phyloP scores from a whole-genome alignment of 768 basidiomycete species.

The Tricholoma sp. region DNA sequence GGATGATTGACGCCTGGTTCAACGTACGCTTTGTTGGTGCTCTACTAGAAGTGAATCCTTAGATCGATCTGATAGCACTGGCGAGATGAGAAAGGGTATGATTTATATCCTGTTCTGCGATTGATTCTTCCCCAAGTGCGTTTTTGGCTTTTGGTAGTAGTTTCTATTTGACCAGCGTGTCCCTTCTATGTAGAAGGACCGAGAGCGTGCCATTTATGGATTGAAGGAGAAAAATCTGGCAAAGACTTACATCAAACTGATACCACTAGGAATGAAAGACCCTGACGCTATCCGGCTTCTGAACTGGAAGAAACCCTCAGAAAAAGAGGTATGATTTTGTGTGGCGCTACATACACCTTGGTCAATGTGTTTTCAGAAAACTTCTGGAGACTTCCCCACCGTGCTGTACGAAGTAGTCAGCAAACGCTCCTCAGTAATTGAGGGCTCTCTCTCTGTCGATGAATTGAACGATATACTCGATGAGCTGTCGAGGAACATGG shows the following conservation, averaged over 20 bases:
- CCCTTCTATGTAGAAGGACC: conserved; percentile 67
- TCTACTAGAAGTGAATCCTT: conserved; percentile 2
- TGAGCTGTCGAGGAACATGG: conserved; percentile 63
- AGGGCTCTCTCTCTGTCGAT: conserved; percentile 73
- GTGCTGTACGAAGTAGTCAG: conserved; percentile 84
- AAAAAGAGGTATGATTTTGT: conserved; percentile 42
- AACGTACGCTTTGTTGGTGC: conserved; percentile 45
- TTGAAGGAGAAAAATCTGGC: conserved; percentile 94
- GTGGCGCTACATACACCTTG: neutral
- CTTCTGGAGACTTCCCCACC: conserved; percentile 83
- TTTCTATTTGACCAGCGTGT: neutral
- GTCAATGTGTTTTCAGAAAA: conserved; percentile 36
- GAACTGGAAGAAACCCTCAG: conserved; percentile 87
- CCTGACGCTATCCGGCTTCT: conserved; percentile 77
- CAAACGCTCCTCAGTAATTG: conserved; percentile 76
- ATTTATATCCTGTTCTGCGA: conserved; percentile 86
- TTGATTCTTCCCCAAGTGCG: conserved; percentile 84
- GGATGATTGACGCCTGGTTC: conserved; percentile 74
- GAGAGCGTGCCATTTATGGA: conserved; percentile 88
- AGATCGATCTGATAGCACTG: conserved; percentile 53
- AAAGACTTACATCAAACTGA: conserved; percentile 86
- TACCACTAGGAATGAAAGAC: conserved; percentile 76
- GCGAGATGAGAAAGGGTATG: conserved; percentile 79
- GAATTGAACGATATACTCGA: conserved; percentile 82
- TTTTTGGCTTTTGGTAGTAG: neutral